Evolutionary conservation across 2,329 filamentous ascomycete species (phyloP).

Genomic region (Coniochaeta sp.): DNA sequence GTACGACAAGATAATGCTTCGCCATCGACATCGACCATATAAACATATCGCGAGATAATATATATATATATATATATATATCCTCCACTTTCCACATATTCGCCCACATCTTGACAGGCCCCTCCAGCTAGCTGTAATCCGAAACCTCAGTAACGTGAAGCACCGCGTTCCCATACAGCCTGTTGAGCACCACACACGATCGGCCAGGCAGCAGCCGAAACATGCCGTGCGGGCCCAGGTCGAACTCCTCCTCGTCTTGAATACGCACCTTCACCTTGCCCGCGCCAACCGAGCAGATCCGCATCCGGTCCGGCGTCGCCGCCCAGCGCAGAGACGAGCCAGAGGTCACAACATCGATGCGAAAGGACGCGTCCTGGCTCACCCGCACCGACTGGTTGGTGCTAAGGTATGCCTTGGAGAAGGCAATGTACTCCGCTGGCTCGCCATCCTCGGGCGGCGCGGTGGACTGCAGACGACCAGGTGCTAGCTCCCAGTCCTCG

Average conservation of each 20-base stretch:
- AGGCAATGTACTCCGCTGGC: constrained; percentile 17
- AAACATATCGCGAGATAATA: no score
- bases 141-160: constrained; percentile 11
- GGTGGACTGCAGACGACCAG: constrained; percentile 17
- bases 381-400: constrained; percentile 15
- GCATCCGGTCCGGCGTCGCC: constrained; percentile 8
- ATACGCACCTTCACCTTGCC: constrained; percentile 22
- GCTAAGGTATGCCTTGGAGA: constrained; percentile 24
- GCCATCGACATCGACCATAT: no score
- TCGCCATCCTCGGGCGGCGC: constrained; percentile 3
- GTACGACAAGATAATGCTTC: no score
- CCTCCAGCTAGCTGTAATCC: neutral
- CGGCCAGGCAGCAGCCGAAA: constrained; percentile 16
- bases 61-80: no score
- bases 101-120: neutral
- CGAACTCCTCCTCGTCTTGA: constrained; percentile 14
- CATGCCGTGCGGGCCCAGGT: constrained; percentile 17
- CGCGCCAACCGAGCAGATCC: constrained; percentile 19
- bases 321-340: constrained; percentile 14
- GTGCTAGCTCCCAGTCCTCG: constrained; percentile 28
- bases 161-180: constrained; percentile 17
- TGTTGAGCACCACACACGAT: constrained; percentile 14
- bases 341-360: constrained; percentile 18
- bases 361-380: constrained; percentile 17
- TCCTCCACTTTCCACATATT: neutral